These are phyloP conservation scores for Gastrolobium bilobum DNA, from an alignment of 306 rosid genomes.

Conservation along the genomic window DNA sequence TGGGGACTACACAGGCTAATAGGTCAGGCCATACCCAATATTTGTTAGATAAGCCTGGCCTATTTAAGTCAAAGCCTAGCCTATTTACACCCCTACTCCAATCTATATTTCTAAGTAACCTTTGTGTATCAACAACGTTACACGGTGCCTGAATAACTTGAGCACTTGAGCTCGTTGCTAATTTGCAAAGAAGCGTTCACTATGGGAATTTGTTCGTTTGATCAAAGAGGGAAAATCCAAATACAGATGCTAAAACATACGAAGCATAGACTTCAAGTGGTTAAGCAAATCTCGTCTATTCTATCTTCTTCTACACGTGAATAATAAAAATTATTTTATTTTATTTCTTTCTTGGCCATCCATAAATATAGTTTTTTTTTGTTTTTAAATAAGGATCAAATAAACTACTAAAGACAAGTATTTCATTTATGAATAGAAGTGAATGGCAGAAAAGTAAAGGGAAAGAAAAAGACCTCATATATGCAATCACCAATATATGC, in stretches of 20 bases:
- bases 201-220: background rate
- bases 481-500: slow-evolving; percentile 90
- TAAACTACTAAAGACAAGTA: background rate
- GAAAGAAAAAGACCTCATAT: slow-evolving; percentile 73
- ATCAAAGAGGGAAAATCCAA: slow-evolving; percentile 20
- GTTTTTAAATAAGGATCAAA: background rate
- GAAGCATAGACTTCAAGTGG: background rate
- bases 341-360: background rate
- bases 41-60: no score
- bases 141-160: background rate
- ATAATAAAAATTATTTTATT: background rate
- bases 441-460: background rate
- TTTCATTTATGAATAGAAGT: background rate
- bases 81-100: no score
- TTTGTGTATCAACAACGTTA: background rate
- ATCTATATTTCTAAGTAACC: background rate
- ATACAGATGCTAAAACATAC: background rate
- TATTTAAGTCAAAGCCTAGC: no score
- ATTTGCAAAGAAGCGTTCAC: background rate
- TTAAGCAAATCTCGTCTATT: background rate
- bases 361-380: background rate
- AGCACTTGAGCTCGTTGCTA: background rate
- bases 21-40: no score
- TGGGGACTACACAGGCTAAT: no score
- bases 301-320: background rate